A percentile compares a stretch with the other conserved stretches of the same genome.
Evolutionary conservation across 2,329 filamentous ascomycete genomes (phyloP).

Genomic region (Sporothrix schenckii): DNA sequence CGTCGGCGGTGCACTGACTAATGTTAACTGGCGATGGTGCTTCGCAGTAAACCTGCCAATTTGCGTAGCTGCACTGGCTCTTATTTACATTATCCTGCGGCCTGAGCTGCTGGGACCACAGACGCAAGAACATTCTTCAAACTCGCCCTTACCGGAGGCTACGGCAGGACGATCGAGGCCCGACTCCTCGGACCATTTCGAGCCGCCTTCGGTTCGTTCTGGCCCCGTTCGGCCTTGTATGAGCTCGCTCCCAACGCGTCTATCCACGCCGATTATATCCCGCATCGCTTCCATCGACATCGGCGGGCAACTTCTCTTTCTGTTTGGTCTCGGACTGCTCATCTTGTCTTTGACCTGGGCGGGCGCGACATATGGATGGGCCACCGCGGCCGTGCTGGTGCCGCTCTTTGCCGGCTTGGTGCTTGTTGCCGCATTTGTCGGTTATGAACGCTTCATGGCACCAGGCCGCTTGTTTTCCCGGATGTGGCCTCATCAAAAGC

Average conservation of each 20-base stretch:
- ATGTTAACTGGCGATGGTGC: conserved; percentile 65
- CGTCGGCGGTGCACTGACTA: conserved; percentile 61
- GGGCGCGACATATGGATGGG: conserved; percentile 58
- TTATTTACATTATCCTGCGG: conserved; percentile 60
- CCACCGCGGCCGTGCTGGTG: conserved; percentile 52
- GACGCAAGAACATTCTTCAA: neutral
- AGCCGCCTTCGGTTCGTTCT: conserved; percentile 5
- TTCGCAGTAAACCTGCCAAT: conserved; percentile 55
- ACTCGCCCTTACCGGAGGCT: too few species aligned
- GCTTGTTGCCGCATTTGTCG: conserved; percentile 49
- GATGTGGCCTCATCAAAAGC: conserved; percentile 56
- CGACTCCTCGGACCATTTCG: conserved; percentile 1
- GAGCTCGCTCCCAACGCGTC: too few species aligned
- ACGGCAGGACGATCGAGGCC: neutral
- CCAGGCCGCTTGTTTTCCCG: conserved; percentile 52
- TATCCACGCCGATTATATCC: conserved; percentile 42
- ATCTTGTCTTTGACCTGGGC: conserved; percentile 61
- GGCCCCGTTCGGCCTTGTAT: neutral
- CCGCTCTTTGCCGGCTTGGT: conserved; percentile 53
- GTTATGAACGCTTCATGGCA: conserved; percentile 59
- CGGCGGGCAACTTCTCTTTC: conserved; percentile 60
- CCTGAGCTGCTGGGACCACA: conserved; percentile 61
- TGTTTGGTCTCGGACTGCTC: conserved; percentile 57
- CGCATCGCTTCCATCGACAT: conserved; percentile 59
- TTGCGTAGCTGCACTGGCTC: conserved; percentile 53